A percentile compares a stretch with the other conserved stretches of the same genome.
phyloP scores from a whole-genome alignment of 176 grass and related monocot genomes.

The Otatea glauca region DNA sequence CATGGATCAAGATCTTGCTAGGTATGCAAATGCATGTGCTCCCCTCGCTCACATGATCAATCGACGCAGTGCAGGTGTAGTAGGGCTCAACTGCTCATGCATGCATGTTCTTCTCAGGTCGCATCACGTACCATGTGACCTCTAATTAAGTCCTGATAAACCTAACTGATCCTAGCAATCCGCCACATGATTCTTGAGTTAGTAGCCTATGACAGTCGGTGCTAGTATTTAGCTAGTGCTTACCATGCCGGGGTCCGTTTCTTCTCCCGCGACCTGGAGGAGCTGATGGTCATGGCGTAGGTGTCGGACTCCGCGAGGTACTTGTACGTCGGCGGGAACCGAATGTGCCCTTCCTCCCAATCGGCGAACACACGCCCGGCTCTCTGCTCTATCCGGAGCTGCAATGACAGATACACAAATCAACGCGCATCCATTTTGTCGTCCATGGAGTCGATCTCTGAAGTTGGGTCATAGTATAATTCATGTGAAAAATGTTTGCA shows the following conservation, averaged over 20 bases:
- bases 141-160: background rate
- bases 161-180: too few relatives aligned
- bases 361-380: conserved; percentile 73
- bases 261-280: conserved; percentile 52
- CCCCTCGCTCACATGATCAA: background rate
- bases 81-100: background rate
- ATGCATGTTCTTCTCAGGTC: background rate
- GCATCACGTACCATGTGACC: background rate
- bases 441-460: background rate
- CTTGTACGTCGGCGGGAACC: conserved; percentile 92
- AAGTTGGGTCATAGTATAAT: background rate
- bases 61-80: too few relatives aligned
- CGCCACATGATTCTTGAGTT: background rate
- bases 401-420: background rate
- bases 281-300: conserved; percentile 64
- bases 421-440: background rate
- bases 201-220: background rate
- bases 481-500: too few relatives aligned
- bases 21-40: conserved; percentile 4
- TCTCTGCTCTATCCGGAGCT: conserved; percentile 69
- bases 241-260: conserved; percentile 90
- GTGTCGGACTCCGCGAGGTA: conserved; percentile 75
- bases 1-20: background rate
- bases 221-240: background rate
- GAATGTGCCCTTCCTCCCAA: conserved; percentile 84